Conservation (phyloP, 495 filamentous ascomycete species). For the Penicillium dipodomyicola region DNA sequence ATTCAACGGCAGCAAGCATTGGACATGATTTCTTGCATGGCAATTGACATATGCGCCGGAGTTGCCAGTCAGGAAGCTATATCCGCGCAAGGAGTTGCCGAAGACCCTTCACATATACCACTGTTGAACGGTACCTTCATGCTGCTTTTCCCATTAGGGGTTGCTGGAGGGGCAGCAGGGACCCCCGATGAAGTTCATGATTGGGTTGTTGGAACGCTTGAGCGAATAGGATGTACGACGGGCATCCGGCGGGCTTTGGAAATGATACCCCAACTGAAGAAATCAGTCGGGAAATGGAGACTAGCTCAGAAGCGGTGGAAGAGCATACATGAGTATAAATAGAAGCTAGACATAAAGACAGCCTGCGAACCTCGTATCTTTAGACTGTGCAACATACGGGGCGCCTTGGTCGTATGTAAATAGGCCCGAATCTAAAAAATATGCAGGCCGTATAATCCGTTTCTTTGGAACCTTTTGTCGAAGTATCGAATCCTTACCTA, state of each 20-base stretch:
- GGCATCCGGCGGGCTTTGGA: constrained; percentile 28
- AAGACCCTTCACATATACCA: constrained; percentile 9
- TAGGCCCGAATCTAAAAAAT: no score
- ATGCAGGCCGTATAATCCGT: no score
- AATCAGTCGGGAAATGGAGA: constrained; percentile 7
- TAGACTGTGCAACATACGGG: no score
- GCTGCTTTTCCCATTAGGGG: constrained; percentile 30
- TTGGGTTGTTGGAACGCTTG: constrained; percentile 30
- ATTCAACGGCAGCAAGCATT: constrained; percentile 20
- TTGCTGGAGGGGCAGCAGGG: constrained; percentile 29
- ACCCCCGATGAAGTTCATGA: constrained; percentile 29
- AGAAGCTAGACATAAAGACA: background rate
- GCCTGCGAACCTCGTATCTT: background rate
- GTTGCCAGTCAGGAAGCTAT: constrained; percentile 20
- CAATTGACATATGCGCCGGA: constrained; percentile 21
- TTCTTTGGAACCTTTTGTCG: no score
- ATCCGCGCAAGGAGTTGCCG: constrained; percentile 2
- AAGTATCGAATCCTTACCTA: no score
- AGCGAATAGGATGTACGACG: constrained; percentile 30
- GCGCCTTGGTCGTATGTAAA: no score
- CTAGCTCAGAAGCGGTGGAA: constrained; percentile 7
- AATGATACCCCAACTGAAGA: constrained; percentile 20
- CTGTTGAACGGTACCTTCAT: constrained; percentile 31
- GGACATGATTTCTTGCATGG: constrained; percentile 18
- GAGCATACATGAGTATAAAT: background rate